Evolutionary conservation across 306 rosid genomes (phyloP), one percentile per base, ranked within the genome.

Genomic region (Sesbania bispinosa): DNA sequence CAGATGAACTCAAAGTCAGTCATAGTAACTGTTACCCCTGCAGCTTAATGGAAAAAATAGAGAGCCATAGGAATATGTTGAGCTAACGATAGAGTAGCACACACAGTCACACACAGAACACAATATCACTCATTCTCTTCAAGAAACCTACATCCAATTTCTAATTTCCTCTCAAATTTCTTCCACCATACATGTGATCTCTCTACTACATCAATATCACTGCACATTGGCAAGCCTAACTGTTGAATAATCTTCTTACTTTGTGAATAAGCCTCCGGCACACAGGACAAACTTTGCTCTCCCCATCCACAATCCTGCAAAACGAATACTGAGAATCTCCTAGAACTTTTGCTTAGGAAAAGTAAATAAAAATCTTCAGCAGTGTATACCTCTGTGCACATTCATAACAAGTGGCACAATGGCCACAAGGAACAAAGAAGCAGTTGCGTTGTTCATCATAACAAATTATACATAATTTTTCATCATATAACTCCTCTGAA

Each of bases 361-460:
- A 58, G 7, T 48, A 7, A 3, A 18, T 43, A n/a, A 61, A 71
- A 45, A 14, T 71, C 33, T 73, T 55, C 13, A 5, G 4, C 20
- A 38, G 0, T 62, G 7, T 32, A 24, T 81, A 89, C 96, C 96
- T 85, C 51, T 81, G 88, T 39, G 96, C 90, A 74, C 92, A 89
- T 14, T 85, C 87, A 71, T 85, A 81, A 75, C 96, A 89, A 65
- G 90, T 87, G 7, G 92, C 92, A 67, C 87, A 85, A 57, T 89
- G 96, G 10, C 96, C 96, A 69, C 96, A 87, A 42, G 96, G 96
- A 77, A 89, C 84, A 54, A 87, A 87, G 81, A 89, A 89, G 76
- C 88, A 79, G 63, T 89, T 89, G 6, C 92, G 73, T 27, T 85
- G 90, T 36, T 89, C 96, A 39, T 89, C 96, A 16, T 85, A 87